Evolutionary conservation across 2,329 filamentous ascomycete genomes (phyloP), one percentile per base, ranked within the genome.

Genomic region (Fusarium globosum): DNA sequence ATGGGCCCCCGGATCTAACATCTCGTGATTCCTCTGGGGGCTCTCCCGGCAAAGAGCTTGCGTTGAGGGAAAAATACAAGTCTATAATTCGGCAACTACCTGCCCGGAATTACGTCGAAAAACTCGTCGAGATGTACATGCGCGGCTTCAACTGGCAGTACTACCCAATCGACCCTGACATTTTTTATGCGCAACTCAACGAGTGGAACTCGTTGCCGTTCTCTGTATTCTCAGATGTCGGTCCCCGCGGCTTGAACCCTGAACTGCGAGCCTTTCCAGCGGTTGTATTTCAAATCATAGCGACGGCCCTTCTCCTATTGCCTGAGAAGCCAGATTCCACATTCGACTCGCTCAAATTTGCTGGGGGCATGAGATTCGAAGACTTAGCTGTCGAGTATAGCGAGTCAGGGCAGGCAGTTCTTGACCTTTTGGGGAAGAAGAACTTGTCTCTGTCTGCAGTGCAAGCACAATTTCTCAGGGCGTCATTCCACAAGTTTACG

Each of bases 371-470:
- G 87, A 87, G 86, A 6, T 89, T 90, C 68, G 88, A 90, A 77
- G 88, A 91, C 57, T 79, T 92, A 26, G 89, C 89, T 5, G 81
- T 83, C 21, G 89, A 91, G 64, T 91, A 91, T 75, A 90, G 88
- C 74, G 88, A 91, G 62, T 86, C 87, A 0, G 88, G 89, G 12
- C 82, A 87, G 33, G 83, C 85, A 14, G 85, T 91, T 48, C 76
- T 90, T 45, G 82, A 82, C 21, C 78, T 91, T 28, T 81, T 92
- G 30, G 89, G 88, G 21, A 91, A 90, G 79, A 83, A 85, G 53
- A 83, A 88, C 49, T 85, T 90, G 69, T 87, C 88, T 9, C 76
- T 90, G 18, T 85, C 87, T 13, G 88, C 88, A 1, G 87, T 91
- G 8, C 82, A 90, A 66, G 87, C 89, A 4, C 87, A 87, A 30